Evolutionary conservation across 1,284 basidiomycete species (phyloP), one percentile per base, ranked within the genome.

Genomic region (Anthracocystis panici-leucophaei): DNA sequence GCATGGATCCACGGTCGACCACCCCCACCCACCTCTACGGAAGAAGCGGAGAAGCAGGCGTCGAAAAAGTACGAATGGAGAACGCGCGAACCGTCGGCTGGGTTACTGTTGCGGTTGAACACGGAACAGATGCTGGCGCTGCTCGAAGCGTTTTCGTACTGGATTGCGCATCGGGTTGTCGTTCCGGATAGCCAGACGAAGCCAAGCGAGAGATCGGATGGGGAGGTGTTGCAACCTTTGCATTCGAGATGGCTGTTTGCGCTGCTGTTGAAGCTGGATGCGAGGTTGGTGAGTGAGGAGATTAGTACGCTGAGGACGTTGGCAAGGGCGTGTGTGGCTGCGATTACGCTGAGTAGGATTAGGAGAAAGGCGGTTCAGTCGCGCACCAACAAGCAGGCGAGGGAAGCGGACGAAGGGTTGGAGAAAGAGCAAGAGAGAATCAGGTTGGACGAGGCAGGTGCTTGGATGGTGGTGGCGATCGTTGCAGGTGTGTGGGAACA

Each of bases 211-310:
- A 40, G 54, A 16, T 14, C 33, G 5, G 44, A 38, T 5, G 35
- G 50, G 21, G 87, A 87, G 54, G 86, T 87, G 20, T 88, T 92
- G 29, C 90, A 90, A 5, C 88, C 90, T 56, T 87, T 88, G 23
- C 92, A 95, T 80, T 89, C 90, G 2, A 89, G 89, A 35, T 97
- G 95, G 94, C 90, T 94, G 49, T 94, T 96, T 84, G 88, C 89
- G 3, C 88, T 95, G 46, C 88, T 97, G 16, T 87, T 91, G 18
- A 88, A 90, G 48, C 87, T 95, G 21, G 93, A 94, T 60, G 88
- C 90, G 14, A 88, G 90, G 35, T 86, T 95, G 33, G 89, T 90
- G 40, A 90, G 91, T 16, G 92, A 93, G 66, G 92, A 96, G 78
- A 91, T 92, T 85, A 91, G 90, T 74, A 87, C 89, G 2, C 85